Evolutionary conservation across 2,329 filamentous ascomycete species (phyloP).

Genomic region (Fusarium chaquense): DNA sequence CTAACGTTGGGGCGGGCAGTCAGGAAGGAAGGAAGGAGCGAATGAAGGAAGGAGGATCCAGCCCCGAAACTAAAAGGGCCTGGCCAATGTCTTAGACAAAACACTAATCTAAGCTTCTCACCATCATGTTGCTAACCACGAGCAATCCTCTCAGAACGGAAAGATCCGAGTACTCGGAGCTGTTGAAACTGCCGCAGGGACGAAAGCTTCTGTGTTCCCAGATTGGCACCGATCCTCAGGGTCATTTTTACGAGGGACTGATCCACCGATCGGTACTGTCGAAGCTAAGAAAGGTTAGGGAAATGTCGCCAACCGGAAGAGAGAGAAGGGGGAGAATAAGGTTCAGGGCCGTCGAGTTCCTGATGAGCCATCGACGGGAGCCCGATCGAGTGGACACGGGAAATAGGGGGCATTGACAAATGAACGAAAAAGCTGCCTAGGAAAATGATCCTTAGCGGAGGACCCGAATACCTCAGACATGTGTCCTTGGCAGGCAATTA

Average conservation of each 20-base stretch:
- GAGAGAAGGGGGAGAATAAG: slow-evolving; percentile 3
- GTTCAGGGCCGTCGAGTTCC: slow-evolving; percentile 22
- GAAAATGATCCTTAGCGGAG: background rate
- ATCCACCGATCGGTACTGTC: background rate
- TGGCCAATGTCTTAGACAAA: background rate
- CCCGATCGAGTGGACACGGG: slow-evolving; percentile 7
- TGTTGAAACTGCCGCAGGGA: background rate
- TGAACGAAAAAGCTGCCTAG: background rate
- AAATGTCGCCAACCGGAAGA: background rate
- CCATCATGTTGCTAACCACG: background rate
- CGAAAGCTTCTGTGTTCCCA: background rate
- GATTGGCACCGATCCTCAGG: slow-evolving; percentile 4
- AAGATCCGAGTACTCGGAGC: background rate
- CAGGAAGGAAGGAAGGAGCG: too few species aligned
- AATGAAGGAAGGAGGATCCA: background rate
- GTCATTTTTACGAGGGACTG: background rate
- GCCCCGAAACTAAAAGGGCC: background rate
- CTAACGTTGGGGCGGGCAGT: too few species aligned
- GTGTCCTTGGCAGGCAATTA: background rate
- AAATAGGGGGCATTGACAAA: background rate
- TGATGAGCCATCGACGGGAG: slow-evolving; percentile 19
- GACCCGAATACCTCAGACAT: slow-evolving; percentile 16
- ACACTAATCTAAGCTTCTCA: background rate
- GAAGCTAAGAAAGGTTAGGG: background rate
- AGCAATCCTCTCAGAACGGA: background rate